A percentile compares a stretch with the other conserved stretches of the same genome.
phyloP scores from a whole-genome alignment of 2,329 filamentous ascomycete species.

The Incumbomyces lentus region DNA sequence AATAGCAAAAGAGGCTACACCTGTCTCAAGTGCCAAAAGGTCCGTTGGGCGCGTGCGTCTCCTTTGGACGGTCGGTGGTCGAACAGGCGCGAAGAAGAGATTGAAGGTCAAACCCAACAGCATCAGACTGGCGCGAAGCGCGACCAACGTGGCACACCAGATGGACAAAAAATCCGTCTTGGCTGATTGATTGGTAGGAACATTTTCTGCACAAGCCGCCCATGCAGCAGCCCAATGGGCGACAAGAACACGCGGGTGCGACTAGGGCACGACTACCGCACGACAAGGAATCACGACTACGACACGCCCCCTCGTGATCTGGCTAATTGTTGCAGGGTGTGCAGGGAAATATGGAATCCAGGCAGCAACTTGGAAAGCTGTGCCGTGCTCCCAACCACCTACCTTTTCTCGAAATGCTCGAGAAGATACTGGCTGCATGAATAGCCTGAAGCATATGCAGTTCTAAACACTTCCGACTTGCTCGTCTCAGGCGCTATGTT shows the following conservation, averaged over 20 bases:
- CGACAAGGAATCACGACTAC: neutral
- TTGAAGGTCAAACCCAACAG: conserved; percentile 7
- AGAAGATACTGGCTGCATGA: neutral
- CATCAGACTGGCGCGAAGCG: conserved; percentile 9
- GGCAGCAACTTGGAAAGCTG: no score
- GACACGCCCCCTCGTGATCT: no score
- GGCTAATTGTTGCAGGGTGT: no score
- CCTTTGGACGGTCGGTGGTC: neutral
- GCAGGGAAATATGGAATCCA: no score
- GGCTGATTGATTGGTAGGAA: conserved; percentile 12
- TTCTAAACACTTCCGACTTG: neutral
- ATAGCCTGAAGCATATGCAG: conserved; percentile 1
- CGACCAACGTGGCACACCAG: neutral
- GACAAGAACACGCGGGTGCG: conserved; percentile 4
- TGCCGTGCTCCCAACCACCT: conserved; percentile 11
- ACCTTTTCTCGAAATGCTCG: conserved; percentile 10
- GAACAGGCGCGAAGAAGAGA: conserved; percentile 10
- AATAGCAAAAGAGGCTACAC: conserved; percentile 1
- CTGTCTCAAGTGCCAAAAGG: neutral
- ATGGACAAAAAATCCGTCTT: neutral
- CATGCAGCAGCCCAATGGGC: neutral
- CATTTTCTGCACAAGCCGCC: conserved; percentile 6
- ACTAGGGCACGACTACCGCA: conserved; percentile 2
- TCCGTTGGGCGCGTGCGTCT: conserved; percentile 2
- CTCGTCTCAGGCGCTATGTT: conserved; percentile 9